Base-by-base conservation (phyloP, 345 rosid genomes). In the Boechera retrofracta region DNA sequence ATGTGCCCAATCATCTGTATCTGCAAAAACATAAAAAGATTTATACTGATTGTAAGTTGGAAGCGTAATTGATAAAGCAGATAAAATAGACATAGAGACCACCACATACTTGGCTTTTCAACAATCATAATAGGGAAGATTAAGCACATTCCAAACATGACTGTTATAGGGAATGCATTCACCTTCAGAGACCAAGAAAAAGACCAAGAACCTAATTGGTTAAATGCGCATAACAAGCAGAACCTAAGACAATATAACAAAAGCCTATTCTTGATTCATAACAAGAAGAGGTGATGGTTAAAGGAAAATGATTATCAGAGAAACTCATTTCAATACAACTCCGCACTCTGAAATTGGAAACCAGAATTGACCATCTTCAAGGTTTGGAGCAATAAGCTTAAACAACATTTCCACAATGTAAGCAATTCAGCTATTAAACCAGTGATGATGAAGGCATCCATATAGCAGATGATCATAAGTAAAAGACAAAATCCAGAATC, bases 61-160 rank as follows among this genome's bases (percentile, higher is more conserved):
- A 29, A 57, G 21, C 29, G 6, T 35, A 61, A 52, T 13, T 68
- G 69, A 66, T 70, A 47, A 65, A 81, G 76, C 55, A 16, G 69
- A 66, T 70, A 47, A 65, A 81, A 78, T 59, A 16, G 41, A 54
- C 72, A 78, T 58, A 65, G 69, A 65, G 73, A 71, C 15, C 21
- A 82, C 92, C 29, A 28, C 3, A 64, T 83, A 92, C 99, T 95
- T 73, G 96, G 85, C 80, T 83, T 95, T 18, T 91, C 97, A 35
- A 86, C 77, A 77, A 92, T 86, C 73, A 81, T 79, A 92, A 89
- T 83, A 95, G 89, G 98, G 89, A 95, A 95, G 77, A 89, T 85
- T 0, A 97, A 91, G 88, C 98, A 95, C 99, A 92, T 92, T 33
- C 97, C 97, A 33, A 95, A 92, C 99, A 92, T 95, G 24, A 92